Percentiles rank a stretch among this genome's conserved stretches.
Evolutionary conservation across 2,329 filamentous ascomycete genomes (phyloP).

Genomic region (Purpureocillium lavendulum): DNA sequence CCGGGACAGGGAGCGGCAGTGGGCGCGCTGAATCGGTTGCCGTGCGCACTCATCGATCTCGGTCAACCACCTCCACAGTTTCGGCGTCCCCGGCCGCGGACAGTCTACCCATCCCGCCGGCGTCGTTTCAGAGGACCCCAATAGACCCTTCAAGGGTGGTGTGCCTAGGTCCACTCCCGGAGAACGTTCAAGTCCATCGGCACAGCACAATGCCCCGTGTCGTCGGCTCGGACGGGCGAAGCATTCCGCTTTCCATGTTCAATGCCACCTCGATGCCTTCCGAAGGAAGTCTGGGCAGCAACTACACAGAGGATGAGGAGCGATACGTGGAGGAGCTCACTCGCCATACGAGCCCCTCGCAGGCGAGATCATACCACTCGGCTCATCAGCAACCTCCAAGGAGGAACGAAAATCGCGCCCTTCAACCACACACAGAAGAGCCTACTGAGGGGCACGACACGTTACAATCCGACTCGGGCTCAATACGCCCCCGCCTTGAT

Average conservation of each 20-base stretch:
- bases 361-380: neutral
- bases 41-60: constrained; percentile 2
- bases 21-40: constrained; percentile 1
- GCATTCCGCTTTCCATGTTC: constrained; percentile 2
- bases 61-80: constrained; percentile 3
- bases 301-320: constrained; percentile 48
- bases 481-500: constrained; percentile 29
- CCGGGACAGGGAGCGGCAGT: constrained; percentile 8
- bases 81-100: neutral
- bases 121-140: constrained; percentile 34
- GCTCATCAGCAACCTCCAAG: neutral
- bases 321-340: constrained; percentile 19
- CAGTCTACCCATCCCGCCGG: constrained; percentile 3
- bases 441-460: neutral
- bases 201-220: constrained; percentile 9
- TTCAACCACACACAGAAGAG: neutral
- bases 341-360: constrained; percentile 12
- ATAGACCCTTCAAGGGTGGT: constrained; percentile 46
- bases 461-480: neutral
- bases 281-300: constrained; percentile 41
- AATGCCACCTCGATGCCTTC: constrained; percentile 9
- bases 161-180: constrained; percentile 46
- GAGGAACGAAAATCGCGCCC: no score
- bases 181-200: constrained; percentile 28
- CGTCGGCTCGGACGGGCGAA: constrained; percentile 3